A percentile compares a stretch with the other conserved stretches of the same genome.
These are phyloP conservation scores for Setaria italica DNA, from an alignment of 202 grass and related monocot genomes.

Conservation along the genomic window DNA sequence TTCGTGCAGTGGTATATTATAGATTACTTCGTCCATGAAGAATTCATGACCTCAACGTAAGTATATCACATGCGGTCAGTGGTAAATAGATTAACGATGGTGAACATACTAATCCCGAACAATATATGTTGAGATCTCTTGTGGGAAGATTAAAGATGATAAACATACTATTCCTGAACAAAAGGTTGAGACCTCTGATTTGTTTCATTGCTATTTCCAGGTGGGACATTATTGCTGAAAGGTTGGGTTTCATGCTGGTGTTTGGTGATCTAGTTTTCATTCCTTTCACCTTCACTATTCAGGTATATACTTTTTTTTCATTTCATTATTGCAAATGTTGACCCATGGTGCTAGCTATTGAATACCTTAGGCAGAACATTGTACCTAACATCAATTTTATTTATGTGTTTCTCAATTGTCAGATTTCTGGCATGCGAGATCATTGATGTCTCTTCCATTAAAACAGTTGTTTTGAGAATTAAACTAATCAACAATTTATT, in stretches of 20 bases:
- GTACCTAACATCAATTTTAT: conserved; percentile 22
- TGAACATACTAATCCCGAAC: conserved; percentile 18
- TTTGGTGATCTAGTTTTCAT: conserved; percentile 99
- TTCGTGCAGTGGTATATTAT: conserved; percentile 83
- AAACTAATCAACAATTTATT: conserved; percentile 26
- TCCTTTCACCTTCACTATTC: conserved; percentile 96
- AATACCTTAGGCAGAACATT: background rate
- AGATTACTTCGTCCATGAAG: conserved; percentile 97
- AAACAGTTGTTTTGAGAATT: conserved; percentile 10
- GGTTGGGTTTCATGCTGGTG: conserved; percentile 94
- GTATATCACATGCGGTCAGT: conserved; percentile 40
- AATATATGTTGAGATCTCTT: background rate
- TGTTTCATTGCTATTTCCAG: conserved; percentile 48
- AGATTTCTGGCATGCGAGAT: conserved; percentile 19
- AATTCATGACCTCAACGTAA: conserved; percentile 99
- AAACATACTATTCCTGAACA: conserved; percentile 24
- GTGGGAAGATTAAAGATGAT: conserved; percentile 15
- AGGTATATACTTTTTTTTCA: conserved; percentile 51
- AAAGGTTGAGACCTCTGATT: conserved; percentile 10
- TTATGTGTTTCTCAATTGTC: background rate
- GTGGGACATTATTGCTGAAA: conserved; percentile 99
- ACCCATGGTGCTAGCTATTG: conserved; percentile 16
- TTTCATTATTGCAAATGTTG: background rate
- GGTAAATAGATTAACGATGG: conserved; percentile 27
- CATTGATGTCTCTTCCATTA: conserved; percentile 4